Base-by-base conservation (phyloP, 2,329 filamentous ascomycete species). In the Pseudogymnoascus sp. region DNA sequence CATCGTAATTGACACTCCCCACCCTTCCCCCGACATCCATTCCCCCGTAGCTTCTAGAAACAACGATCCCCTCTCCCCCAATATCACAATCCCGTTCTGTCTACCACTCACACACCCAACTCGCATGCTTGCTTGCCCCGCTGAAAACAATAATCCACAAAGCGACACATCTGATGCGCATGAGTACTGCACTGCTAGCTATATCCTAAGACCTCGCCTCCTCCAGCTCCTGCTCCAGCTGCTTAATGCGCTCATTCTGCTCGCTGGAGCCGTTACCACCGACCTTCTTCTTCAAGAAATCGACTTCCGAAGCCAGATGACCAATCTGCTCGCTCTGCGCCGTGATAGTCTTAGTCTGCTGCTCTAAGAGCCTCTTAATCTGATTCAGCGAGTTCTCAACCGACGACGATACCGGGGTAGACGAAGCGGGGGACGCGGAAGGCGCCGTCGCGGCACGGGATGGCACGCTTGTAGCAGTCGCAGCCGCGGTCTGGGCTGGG, bases 251-350 rank as follows among this genome's bases (percentile, higher is more conserved):
- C 76, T 88, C 85, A 73, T 80, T 87, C 79, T 88, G 85, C 71
- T 87, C 85, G 69, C 83, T 80, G n/a, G 67, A 68, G 29, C 77
- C 73, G 19, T 33, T 33, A 1, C 74, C 76, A n/a, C 83, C 84
- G 64, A 93, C 81, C 75, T 86, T 89, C 76, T 85, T 85, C 83
- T 96, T 96, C 69, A 97, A 80, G 15, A 83, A 82, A 72, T 95
- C 91, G 13, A 96, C 87, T 75, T 96, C 90, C 31, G 79, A 76
- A 2, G 89, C 84, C 59, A 96, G 77, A 29, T 81, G 79, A 60
- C 81, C 81, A 69, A 96, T 91, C 74, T 92, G 88, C 72, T 89
- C 83, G 60, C 84, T 89, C 77, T 96, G 89, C n/a, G 84, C 80
- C 66, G 80, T 85, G 72, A 96, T 90, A 67, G 91, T 85, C 78